Base-by-base conservation (phyloP, 2,329 filamentous ascomycete species). In the Dactylellina haptotyla region DNA sequence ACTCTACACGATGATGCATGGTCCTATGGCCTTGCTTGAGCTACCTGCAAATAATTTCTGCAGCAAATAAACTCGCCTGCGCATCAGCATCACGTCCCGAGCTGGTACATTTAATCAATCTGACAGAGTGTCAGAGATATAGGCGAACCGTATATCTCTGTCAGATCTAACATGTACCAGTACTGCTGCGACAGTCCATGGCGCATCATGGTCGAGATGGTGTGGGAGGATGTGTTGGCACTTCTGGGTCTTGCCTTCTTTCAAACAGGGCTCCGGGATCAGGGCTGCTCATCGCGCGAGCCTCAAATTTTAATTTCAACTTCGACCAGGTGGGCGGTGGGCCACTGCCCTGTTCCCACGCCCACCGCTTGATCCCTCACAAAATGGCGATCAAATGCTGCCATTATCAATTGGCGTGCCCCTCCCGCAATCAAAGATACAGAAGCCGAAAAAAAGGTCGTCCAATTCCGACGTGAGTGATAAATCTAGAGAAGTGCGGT, bases 281-380 rank as follows among this genome's bases (percentile, higher is more conserved):
- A 73, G 69, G 66, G 69, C 69, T 73, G 69, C 64, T 62, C 69
- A 73, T 73, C 61, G 58, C 69, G 69, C 69, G 69, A 73, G 69
- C 69, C 69, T 73, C 69, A 73, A 73, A 73, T 73, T 73, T 73
- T 65, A 72, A 72, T 53, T 72, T 65, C 61, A 43, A 59, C 59
- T 59, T 58, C 59, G 28, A 41, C 50, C 37, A n/a, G n/a, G n/a
- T n/a, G n/a, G n/a, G n/a, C n/a, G 45, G 66, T 51, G 41, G 66
- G 58, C 43, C 48, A 56, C 28, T 39, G 30, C n/a, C n/a, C n/a
- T n/a, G 12, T 46, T 18, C n/a, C 37, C 37, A 41, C 20, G 20
- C 43, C 43, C 43, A n/a, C 32, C n/a, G 37, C 41, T 8, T 59
- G 39, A 28, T 45, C 54, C 34, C 54, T 61, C 54, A 3, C 4